These are phyloP conservation scores for Colletotrichum horii DNA, from an alignment of 2,329 filamentous ascomycete species.

Conservation along the genomic window DNA sequence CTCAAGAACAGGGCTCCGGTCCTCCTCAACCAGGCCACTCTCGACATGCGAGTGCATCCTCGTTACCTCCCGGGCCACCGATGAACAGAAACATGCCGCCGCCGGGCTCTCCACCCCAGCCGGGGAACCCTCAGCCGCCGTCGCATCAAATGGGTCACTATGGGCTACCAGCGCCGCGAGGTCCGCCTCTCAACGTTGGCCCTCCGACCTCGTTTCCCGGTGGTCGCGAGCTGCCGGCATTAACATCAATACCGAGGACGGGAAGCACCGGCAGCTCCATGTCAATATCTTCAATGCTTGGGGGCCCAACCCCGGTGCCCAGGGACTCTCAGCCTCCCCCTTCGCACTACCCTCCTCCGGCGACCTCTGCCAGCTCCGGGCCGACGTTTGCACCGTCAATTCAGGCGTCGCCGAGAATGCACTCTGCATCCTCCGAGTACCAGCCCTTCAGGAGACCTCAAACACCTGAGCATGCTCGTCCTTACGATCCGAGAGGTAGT, in stretches of 20 bases:
- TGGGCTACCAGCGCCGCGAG: slow-evolving; percentile 50
- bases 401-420: slow-evolving; percentile 62
- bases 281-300: slow-evolving; percentile 67
- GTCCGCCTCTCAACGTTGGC: slow-evolving; percentile 46
- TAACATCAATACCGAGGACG: slow-evolving; percentile 53
- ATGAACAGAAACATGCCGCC: slow-evolving; percentile 52
- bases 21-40: slow-evolving; percentile 39
- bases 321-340: slow-evolving; percentile 47
- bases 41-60: slow-evolving; percentile 50
- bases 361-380: slow-evolving; percentile 39
- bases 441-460: slow-evolving; percentile 69
- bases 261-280: slow-evolving; percentile 58
- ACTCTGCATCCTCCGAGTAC: slow-evolving; percentile 62
- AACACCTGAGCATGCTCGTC: slow-evolving; percentile 72
- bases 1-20: slow-evolving; percentile 32
- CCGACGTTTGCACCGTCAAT: slow-evolving; percentile 52
- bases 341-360: slow-evolving; percentile 47
- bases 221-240: slow-evolving; percentile 58
- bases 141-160: slow-evolving; percentile 42
- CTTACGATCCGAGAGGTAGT: slow-evolving; percentile 54
- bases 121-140: slow-evolving; percentile 35
- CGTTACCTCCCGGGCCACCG: slow-evolving; percentile 41
- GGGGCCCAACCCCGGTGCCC: slow-evolving; percentile 50
- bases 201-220: slow-evolving; percentile 50
- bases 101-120: slow-evolving; percentile 48